A percentile compares a stretch with the other conserved stretches of the same genome.
These are phyloP conservation scores for Chlamydomonas sp. DNA, from an alignment of 139 green algal genomes.

Conservation along the genomic window DNA sequence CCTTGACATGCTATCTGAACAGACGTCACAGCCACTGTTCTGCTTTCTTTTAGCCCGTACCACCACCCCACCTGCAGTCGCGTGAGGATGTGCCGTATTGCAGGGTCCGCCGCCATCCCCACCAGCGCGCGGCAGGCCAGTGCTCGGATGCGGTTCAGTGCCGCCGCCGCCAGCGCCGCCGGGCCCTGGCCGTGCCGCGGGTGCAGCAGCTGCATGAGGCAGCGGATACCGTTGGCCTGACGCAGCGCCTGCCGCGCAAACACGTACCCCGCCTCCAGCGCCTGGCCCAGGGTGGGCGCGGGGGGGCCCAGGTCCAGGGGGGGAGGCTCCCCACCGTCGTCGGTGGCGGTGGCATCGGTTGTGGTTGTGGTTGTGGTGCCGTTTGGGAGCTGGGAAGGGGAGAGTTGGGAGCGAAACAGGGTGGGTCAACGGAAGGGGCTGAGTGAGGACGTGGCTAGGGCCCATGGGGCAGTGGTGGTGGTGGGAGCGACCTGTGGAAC, in stretches of 20 bases:
- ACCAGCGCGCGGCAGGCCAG: slow-evolving; percentile 61
- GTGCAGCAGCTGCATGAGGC: slow-evolving; percentile 64
- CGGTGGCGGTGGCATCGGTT: not conserved
- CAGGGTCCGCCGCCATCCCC: slow-evolving; percentile 62
- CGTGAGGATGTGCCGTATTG: slow-evolving; percentile 74
- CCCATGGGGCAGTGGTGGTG: no score
- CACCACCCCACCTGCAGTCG: slow-evolving; percentile 70
- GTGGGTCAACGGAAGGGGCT: no score
- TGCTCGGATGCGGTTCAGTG: slow-evolving; percentile 50
- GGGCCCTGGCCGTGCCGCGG: slow-evolving; percentile 25
- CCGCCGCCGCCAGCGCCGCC: slow-evolving; percentile 1
- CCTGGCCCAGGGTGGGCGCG: slow-evolving; percentile 8
- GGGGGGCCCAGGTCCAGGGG: slow-evolving; percentile 43
- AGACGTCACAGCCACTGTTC: no score
- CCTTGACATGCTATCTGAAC: no score
- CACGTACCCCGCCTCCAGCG: slow-evolving; percentile 59
- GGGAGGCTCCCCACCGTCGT: not conserved
- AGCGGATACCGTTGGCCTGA: slow-evolving; percentile 65
- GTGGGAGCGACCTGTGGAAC: no score
- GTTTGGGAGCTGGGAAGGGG: not conserved
- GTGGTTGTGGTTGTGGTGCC: not conserved
- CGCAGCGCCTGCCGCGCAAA: slow-evolving; percentile 59
- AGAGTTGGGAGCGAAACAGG: no score
- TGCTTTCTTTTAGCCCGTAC: no score
- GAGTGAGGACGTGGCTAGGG: no score